Conservation (phyloP, 805 yeast genomes). For the Zygosaccharomyces pseudorouxii region DNA sequence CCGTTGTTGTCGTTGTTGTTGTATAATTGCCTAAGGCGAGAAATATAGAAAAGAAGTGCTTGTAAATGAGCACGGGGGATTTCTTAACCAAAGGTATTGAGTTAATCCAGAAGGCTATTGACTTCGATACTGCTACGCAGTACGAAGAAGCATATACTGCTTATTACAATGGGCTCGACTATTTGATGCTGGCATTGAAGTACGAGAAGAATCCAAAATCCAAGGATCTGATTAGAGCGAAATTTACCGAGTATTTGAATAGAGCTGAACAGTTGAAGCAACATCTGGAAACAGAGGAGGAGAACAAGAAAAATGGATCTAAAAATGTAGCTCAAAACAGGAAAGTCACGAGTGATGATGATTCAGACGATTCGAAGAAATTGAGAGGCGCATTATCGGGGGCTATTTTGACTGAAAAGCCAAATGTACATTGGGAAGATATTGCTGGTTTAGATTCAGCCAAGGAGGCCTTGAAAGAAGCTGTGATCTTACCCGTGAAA, state of each 20-base stretch:
- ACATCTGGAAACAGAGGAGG: conserved; percentile 69
- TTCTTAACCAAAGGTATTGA: conserved; percentile 94
- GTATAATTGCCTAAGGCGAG: not conserved
- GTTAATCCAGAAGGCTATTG: conserved; percentile 89
- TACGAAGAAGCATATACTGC: conserved; percentile 93
- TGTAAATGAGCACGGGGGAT: conserved; percentile 51
- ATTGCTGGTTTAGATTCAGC: conserved; percentile 95
- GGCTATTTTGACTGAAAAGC: conserved; percentile 86
- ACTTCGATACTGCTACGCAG: conserved; percentile 82
- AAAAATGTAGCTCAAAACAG: conserved; percentile 44
- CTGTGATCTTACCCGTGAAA: conserved; percentile 92
- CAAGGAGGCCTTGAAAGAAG: conserved; percentile 94
- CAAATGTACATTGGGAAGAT: conserved; percentile 91
- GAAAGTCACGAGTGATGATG: conserved; percentile 61
- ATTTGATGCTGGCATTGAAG: conserved; percentile 90
- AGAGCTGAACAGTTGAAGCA: conserved; percentile 93
- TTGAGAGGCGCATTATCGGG: conserved; percentile 87
- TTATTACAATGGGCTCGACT: conserved; percentile 90
- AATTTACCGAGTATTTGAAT: conserved; percentile 84
- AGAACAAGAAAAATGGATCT: conserved; percentile 45
- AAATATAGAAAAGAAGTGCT: not conserved
- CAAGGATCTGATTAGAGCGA: conserved; percentile 81
- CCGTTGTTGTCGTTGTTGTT: not conserved
- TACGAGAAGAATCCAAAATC: conserved; percentile 88
- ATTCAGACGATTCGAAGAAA: conserved; percentile 80